Percentiles rank a stretch among this genome's conserved stretches.
These are phyloP conservation scores for Astraeus odoratus DNA, from an alignment of 768 basidiomycete species.

Conservation along the genomic window DNA sequence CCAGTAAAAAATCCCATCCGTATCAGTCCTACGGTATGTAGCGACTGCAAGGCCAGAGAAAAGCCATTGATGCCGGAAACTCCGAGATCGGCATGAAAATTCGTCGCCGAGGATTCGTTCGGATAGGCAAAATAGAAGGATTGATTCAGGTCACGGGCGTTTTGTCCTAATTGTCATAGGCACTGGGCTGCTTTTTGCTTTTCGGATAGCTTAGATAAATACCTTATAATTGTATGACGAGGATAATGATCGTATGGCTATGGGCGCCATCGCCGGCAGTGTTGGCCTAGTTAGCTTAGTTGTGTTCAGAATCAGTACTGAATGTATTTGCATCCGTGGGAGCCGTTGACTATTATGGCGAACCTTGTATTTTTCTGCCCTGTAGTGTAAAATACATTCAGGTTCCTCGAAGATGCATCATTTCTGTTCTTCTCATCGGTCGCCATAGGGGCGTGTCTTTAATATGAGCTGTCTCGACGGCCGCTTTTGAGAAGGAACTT, in stretches of 20 bases:
- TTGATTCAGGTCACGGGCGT: not conserved
- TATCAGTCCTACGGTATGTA: slow-evolving; percentile 47
- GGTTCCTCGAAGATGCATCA: no score
- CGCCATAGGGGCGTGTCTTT: no score
- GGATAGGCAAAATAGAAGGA: not conserved
- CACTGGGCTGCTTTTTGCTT: slow-evolving; percentile 15
- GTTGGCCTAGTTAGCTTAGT: no score
- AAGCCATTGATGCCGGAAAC: not conserved
- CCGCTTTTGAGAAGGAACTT: not conserved
- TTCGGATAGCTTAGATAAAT: slow-evolving; percentile 10
- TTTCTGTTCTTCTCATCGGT: no score
- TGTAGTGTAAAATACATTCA: not conserved
- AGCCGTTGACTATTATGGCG: not conserved
- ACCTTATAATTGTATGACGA: slow-evolving; percentile 13
- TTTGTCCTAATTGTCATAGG: slow-evolving; percentile 7
- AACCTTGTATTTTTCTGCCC: not conserved
- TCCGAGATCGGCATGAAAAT: not conserved
- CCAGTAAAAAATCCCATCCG: slow-evolving; percentile 69
- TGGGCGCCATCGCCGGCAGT: no score
- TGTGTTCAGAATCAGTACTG: no score
- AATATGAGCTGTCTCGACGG: no score
- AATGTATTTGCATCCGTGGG: no score
- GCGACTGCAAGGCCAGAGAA: slow-evolving; percentile 22
- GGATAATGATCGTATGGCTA: not conserved
- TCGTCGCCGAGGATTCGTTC: slow-evolving; percentile 15